Evolutionary conservation across 495 filamentous ascomycete species (phyloP).

Genomic region (Penicillium flavigenum): DNA sequence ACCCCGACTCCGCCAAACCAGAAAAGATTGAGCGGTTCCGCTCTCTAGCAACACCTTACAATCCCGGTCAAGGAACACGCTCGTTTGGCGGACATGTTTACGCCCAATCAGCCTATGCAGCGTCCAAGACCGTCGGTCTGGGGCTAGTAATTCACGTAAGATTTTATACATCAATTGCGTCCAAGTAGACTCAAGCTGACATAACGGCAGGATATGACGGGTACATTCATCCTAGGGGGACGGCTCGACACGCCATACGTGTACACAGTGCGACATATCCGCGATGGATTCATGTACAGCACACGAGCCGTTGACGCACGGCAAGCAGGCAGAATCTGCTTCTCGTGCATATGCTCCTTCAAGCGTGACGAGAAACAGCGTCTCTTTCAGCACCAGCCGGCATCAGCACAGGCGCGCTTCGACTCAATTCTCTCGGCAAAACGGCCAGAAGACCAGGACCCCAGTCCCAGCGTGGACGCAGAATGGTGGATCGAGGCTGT

Average conservation of each 20-base stretch:
- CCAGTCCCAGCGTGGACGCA: constrained; percentile 45
- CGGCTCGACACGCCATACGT: constrained; percentile 55
- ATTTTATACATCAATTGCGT: not conserved
- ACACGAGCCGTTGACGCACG: constrained; percentile 59
- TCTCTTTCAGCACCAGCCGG: constrained; percentile 43
- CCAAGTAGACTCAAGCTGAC: constrained; percentile 21
- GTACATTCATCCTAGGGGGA: constrained; percentile 63
- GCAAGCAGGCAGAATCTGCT: constrained; percentile 51
- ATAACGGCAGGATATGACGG: constrained; percentile 58
- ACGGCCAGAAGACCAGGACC: constrained; percentile 37
- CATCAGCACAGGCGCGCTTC: constrained; percentile 38
- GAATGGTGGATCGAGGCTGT: constrained; percentile 45
- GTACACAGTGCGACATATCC: constrained; percentile 55
- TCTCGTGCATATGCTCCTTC: constrained; percentile 63
- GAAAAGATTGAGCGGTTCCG: constrained; percentile 38
- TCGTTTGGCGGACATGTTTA: constrained; percentile 69
- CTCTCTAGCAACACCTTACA: constrained; percentile 33
- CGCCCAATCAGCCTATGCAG: constrained; percentile 62
- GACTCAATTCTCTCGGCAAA: constrained; percentile 38
- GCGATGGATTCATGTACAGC: constrained; percentile 56
- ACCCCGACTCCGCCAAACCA: constrained; percentile 12
- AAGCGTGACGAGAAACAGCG: constrained; percentile 46
- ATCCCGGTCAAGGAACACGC: constrained; percentile 31
- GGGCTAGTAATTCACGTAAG: constrained; percentile 62
- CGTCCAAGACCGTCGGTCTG: constrained; percentile 51